Evolutionary conservation across 192 early-diverging fungal species (phyloP).

Genomic region (Bifiguratus adelaidae): DNA sequence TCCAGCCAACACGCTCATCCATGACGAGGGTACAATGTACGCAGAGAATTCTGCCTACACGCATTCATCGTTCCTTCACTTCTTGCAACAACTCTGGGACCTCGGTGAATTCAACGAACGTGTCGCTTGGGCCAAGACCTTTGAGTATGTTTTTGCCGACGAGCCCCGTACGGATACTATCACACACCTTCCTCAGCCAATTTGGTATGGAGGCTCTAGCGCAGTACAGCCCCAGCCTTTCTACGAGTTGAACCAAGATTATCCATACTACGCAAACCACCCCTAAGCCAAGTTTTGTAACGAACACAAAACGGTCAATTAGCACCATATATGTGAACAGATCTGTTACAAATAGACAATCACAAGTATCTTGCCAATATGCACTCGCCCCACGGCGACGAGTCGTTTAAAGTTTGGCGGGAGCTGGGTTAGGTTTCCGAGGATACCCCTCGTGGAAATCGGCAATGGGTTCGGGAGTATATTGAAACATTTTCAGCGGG

Average conservation of each 20-base stretch:
- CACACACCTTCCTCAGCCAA: neutral
- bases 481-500: too few relatives aligned
- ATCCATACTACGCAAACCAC: neutral
- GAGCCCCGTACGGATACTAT: neutral
- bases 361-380: too few relatives aligned
- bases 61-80: neutral
- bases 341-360: too few relatives aligned
- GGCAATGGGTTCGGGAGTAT: too few relatives aligned
- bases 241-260: conserved; percentile 1
- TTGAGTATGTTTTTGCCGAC: conserved; percentile 1
- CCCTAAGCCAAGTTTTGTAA: too few relatives aligned
- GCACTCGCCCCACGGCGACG: too few relatives aligned
- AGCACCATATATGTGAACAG: too few relatives aligned
- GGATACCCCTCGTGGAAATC: too few relatives aligned
- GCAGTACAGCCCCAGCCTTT: neutral
- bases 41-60: neutral
- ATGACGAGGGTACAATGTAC: conserved; percentile 1
- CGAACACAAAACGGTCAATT: too few relatives aligned
- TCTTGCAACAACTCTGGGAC: conserved; percentile 1
- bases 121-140: neutral
- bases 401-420: too few relatives aligned
- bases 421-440: too few relatives aligned
- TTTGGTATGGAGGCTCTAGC: neutral
- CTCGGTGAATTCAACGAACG: neutral
- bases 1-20: conserved; percentile 1